phyloP scores from a whole-genome alignment of 768 basidiomycete species.

The Pisolithus marmoratus region DNA sequence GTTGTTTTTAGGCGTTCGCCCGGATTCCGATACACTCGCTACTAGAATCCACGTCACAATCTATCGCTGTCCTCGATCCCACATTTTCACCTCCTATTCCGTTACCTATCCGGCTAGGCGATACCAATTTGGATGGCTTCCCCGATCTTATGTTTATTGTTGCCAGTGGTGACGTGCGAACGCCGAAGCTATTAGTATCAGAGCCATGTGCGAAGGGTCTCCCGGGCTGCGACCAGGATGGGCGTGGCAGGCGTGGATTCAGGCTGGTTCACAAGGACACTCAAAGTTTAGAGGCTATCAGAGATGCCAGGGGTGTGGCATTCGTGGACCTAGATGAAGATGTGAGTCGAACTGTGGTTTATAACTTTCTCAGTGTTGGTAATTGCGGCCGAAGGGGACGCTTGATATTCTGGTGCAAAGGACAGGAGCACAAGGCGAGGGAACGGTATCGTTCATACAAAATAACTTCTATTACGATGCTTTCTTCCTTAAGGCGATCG shows the following conservation, averaged over 20 bases:
- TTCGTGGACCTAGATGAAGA: conserved; percentile 96
- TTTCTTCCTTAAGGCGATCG: conserved; percentile 95
- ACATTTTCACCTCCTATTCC: conserved; percentile 65
- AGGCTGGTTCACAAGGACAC: conserved; percentile 48
- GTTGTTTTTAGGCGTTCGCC: conserved; percentile 50
- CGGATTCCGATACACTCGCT: conserved; percentile 60
- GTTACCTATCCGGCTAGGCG: conserved; percentile 75
- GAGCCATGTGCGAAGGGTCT: conserved; percentile 52
- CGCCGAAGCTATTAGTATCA: conserved; percentile 60
- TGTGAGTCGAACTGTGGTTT: conserved; percentile 41
- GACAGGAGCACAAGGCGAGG: conserved; percentile 58
- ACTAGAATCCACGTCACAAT: conserved; percentile 41
- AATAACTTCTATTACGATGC: conserved; percentile 99
- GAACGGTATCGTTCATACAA: conserved; percentile 75
- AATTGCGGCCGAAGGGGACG: conserved; percentile 82
- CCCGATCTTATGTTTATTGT: conserved; percentile 74
- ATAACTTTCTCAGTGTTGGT: conserved; percentile 24
- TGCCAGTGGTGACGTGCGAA: conserved; percentile 38
- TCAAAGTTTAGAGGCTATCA: conserved; percentile 56
- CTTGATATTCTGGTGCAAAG: conserved; percentile 92
- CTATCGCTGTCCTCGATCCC: conserved; percentile 67
- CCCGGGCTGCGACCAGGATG: conserved; percentile 49
- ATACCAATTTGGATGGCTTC: conserved; percentile 91
- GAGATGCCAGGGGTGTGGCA: conserved; percentile 71
- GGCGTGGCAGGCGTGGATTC: conserved; percentile 61